A percentile compares a stretch with the other conserved stretches of the same genome.
Conservation (phyloP, 495 filamentous ascomycete genomes). For the Penicillium paxilli region DNA sequence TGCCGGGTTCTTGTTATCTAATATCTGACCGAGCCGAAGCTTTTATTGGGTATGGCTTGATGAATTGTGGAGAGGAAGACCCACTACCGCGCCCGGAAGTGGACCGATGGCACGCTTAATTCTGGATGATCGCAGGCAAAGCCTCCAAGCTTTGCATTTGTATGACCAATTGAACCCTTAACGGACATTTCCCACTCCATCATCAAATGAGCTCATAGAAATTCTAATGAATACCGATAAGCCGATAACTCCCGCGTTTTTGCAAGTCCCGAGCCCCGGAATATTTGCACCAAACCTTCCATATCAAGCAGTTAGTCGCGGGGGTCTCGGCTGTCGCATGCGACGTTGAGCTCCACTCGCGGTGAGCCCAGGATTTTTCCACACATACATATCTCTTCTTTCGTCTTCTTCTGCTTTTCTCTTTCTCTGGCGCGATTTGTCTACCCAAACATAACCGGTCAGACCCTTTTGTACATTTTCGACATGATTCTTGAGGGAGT, state of each 20-base stretch:
- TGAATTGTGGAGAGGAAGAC: background rate
- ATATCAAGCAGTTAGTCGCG: slow-evolving; percentile 8
- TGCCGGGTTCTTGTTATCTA: slow-evolving; percentile 22
- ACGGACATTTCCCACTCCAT: slow-evolving; percentile 7
- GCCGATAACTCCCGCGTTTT: slow-evolving; percentile 9
- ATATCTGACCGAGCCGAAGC: slow-evolving; percentile 15
- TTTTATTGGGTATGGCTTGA: background rate
- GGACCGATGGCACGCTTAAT: slow-evolving; percentile 21
- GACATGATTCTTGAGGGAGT: slow-evolving; percentile 22
- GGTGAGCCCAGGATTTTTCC: slow-evolving; percentile 13
- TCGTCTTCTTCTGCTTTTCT: background rate
- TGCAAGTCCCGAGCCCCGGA: slow-evolving; percentile 22
- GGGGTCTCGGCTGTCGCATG: slow-evolving; percentile 20
- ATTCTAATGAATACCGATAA: slow-evolving; percentile 15
- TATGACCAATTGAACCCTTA: slow-evolving; percentile 7
- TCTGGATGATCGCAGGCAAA: slow-evolving; percentile 8
- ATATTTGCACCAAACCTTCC: slow-evolving; percentile 15
- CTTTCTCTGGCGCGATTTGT: background rate
- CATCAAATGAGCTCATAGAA: slow-evolving; percentile 16
- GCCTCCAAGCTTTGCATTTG: slow-evolving; percentile 6
- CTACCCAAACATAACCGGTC: background rate
- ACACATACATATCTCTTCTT: slow-evolving; percentile 18
- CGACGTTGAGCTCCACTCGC: slow-evolving; percentile 19
- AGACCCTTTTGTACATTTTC: background rate
- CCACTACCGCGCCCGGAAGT: slow-evolving; percentile 10